Percentiles rank a stretch among this genome's conserved stretches.
Evolutionary conservation across 2,329 filamentous ascomycete genomes (phyloP).

Genomic region (Botryosphaeria dothidea): DNA sequence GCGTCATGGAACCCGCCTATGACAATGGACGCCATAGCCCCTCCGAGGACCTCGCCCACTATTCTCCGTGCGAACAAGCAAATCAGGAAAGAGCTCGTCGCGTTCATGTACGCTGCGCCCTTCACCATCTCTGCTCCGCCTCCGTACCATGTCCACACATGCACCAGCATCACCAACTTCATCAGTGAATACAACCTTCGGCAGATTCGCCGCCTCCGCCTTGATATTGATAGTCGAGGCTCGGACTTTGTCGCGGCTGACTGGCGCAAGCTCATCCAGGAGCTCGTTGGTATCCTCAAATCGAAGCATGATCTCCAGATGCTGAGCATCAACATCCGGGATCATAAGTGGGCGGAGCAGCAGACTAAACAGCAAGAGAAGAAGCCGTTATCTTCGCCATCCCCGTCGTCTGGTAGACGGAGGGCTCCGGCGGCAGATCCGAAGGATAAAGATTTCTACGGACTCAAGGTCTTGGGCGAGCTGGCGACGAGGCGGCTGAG

Average conservation of each 20-base stretch:
- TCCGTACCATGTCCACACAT: slow-evolving; percentile 1
- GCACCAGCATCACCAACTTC: slow-evolving; percentile 13
- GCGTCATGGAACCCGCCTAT: background rate
- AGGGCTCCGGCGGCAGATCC: background rate
- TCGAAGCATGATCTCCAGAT: background rate
- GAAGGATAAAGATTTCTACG: background rate
- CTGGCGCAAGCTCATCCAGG: background rate
- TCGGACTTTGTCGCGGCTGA: background rate
- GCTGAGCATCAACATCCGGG: slow-evolving; percentile 5
- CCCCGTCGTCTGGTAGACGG: background rate
- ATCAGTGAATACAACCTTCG: background rate
- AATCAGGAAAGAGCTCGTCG: background rate
- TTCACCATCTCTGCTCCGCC: slow-evolving; percentile 7
- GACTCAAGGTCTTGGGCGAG: background rate
- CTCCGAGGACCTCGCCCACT: background rate
- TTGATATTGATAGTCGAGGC: slow-evolving; percentile 1
- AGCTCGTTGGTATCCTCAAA: background rate
- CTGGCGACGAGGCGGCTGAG: background rate
- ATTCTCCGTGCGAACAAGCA: background rate
- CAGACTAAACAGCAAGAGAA: background rate
- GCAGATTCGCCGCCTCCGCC: background rate
- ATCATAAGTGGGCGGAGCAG: background rate
- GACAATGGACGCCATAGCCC: slow-evolving; percentile 12
- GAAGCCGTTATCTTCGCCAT: background rate
- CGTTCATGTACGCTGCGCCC: background rate